phyloP scores from a whole-genome alignment of 2,329 filamentous ascomycete genomes.

The Aspergillus novoparasiticus region DNA sequence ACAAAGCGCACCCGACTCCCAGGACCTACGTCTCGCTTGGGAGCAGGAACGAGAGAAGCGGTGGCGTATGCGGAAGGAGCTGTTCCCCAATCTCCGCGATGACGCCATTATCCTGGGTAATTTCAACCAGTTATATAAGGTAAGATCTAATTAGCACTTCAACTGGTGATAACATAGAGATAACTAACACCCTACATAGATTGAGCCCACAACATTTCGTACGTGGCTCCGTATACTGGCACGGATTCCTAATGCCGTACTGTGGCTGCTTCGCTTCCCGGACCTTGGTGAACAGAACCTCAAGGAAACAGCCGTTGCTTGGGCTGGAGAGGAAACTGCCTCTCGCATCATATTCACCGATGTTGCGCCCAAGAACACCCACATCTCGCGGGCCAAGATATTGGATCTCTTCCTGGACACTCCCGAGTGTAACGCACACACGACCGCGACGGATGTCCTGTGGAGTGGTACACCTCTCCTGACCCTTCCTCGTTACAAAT shows the following conservation, averaged over 20 bases:
- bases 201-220: conserved; percentile 94
- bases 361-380: conserved; percentile 90
- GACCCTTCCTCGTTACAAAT: conserved; percentile 86
- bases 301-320: conserved; percentile 73
- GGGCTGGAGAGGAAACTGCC: conserved; percentile 85
- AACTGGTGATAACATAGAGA: background rate
- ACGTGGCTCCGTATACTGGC: conserved; percentile 92
- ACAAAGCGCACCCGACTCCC: conserved; percentile 77
- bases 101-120: conserved; percentile 91
- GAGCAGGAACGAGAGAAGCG: conserved; percentile 76
- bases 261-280: conserved; percentile 97
- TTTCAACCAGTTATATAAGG: conserved; percentile 99
- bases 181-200: conserved; percentile 56
- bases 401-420: conserved; percentile 97
- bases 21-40: conserved; percentile 73
- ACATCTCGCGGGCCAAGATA: conserved; percentile 87
- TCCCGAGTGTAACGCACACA: conserved; percentile 97
- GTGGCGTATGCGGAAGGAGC: conserved; percentile 89
- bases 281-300: conserved; percentile 89
- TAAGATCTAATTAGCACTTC: conserved; percentile 43
- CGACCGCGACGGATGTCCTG: conserved; percentile 91
- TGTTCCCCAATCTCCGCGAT: conserved; percentile 82
- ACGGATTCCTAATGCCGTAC: conserved; percentile 79
- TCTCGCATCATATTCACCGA: conserved; percentile 91
- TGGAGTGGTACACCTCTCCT: conserved; percentile 95